Evolutionary conservation across 805 yeast genomes (phyloP).

Genomic region (Cyberlindnera galapagoensis): DNA sequence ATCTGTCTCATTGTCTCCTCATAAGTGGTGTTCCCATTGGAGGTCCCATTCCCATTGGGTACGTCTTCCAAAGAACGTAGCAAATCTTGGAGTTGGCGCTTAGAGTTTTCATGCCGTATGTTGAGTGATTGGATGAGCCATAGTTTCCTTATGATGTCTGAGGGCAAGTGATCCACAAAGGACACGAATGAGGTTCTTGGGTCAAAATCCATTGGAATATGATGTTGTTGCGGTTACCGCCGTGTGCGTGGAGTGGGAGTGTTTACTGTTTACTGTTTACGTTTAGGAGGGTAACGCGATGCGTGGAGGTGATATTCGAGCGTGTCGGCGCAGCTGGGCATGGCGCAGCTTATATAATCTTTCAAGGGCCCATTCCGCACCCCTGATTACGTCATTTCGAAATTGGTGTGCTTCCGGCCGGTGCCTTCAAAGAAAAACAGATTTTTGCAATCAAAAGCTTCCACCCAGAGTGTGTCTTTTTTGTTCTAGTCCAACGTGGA

Average conservation of each 20-base stretch:
- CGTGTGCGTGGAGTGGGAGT: not conserved
- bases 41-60: not conserved
- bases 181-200: conserved; percentile 33
- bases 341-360: too few species aligned
- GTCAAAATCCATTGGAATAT: conserved; percentile 20
- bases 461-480: too few species aligned
- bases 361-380: conserved; percentile 14
- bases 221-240: not conserved
- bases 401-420: not conserved
- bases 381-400: conserved; percentile 6
- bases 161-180: conserved; percentile 36
- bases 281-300: too few species aligned
- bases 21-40: conserved; percentile 6
- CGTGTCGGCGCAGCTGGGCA: too few species aligned
- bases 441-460: too few species aligned
- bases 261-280: too few species aligned
- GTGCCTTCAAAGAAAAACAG: conserved; percentile 5
- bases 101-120: conserved; percentile 13
- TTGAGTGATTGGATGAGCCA: conserved; percentile 35
- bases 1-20: conserved; percentile 6
- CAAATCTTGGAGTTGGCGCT: conserved; percentile 13
- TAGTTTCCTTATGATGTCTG: conserved; percentile 34
- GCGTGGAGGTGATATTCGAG: too few species aligned
- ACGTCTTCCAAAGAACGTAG: conserved; percentile 1
- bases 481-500: too few species aligned